Evolutionary conservation across 345 rosid genomes (phyloP).

Genomic region (Firmiana major): DNA sequence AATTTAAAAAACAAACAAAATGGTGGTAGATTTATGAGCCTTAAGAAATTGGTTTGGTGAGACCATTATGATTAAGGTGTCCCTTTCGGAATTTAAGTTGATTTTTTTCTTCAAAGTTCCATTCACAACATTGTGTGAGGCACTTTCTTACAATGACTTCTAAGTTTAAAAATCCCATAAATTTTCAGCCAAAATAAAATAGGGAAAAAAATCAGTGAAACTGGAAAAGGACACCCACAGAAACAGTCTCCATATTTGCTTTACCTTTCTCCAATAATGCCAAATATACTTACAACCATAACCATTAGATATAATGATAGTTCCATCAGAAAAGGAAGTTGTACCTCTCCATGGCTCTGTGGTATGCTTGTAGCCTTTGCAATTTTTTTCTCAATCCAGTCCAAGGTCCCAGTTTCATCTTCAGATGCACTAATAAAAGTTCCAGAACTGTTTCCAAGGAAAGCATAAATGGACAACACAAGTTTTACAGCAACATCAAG

Average conservation of each 20-base stretch:
- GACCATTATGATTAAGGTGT: background rate
- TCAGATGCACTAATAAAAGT: conserved; percentile 68
- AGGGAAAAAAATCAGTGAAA: background rate
- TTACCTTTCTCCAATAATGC: background rate
- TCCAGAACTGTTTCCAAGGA: conserved; percentile 55
- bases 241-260: background rate
- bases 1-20: background rate
- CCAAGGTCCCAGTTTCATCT: conserved; percentile 53
- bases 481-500: background rate
- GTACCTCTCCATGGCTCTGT: conserved; percentile 66
- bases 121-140: background rate
- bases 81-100: background rate
- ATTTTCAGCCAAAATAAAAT: background rate
- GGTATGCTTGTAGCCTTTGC: conserved; percentile 75
- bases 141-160: background rate
- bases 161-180: background rate
- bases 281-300: background rate
- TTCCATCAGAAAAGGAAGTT: background rate
- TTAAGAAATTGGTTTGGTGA: background rate
- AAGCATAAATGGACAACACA: conserved; percentile 3
- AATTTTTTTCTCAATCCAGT: conserved; percentile 54
- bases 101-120: background rate
- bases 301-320: background rate
- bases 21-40: background rate
- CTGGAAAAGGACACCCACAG: background rate